Conservation (phyloP, 2,329 filamentous ascomycete species). For the Arthrobotrys pseudoclavata region DNA sequence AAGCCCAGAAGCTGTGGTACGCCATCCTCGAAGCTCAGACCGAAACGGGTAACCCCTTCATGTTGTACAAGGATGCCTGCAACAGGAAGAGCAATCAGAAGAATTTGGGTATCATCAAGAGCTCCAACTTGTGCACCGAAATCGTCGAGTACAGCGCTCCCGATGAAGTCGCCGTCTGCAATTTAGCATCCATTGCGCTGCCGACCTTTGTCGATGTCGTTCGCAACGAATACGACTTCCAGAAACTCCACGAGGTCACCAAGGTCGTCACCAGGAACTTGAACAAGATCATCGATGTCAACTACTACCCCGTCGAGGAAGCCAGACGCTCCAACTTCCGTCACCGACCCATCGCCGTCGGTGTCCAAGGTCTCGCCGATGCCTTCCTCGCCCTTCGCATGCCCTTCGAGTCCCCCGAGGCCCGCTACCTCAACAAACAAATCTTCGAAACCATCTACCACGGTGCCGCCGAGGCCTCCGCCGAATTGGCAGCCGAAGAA, state of each 20-base stretch:
- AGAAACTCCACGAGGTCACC: conserved; percentile 94
- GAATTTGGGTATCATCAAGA: conserved; percentile 97
- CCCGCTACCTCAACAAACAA: conserved; percentile 92
- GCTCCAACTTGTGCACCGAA: conserved; percentile 98
- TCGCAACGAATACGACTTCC: conserved; percentile 89
- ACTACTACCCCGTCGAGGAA: conserved; percentile 97
- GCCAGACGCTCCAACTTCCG: conserved; percentile 97
- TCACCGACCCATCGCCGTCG: conserved; percentile 93
- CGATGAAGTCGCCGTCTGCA: conserved; percentile 98
- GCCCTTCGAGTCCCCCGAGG: conserved; percentile 96
- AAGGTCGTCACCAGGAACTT: conserved; percentile 94
- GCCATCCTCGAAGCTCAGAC: conserved; percentile 98
- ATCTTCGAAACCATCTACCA: conserved; percentile 99
- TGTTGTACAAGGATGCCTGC: conserved; percentile 99
- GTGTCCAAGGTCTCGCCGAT: conserved; percentile 97
- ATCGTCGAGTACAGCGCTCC: conserved; percentile 97
- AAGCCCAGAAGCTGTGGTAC: conserved; percentile 99
- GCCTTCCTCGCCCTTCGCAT: conserved; percentile 96
- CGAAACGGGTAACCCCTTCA: conserved; percentile 98
- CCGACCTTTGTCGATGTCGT: conserved; percentile 91
- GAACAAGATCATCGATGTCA: conserved; percentile 98
- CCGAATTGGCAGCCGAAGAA: conserved; percentile 83
- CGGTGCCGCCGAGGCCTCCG: conserved; percentile 88
- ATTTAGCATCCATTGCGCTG: conserved; percentile 92
- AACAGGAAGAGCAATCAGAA: conserved; percentile 99